These are phyloP conservation scores for Panicum hallii DNA, from an alignment of 202 grass and related monocot species.

Conservation along the genomic window DNA sequence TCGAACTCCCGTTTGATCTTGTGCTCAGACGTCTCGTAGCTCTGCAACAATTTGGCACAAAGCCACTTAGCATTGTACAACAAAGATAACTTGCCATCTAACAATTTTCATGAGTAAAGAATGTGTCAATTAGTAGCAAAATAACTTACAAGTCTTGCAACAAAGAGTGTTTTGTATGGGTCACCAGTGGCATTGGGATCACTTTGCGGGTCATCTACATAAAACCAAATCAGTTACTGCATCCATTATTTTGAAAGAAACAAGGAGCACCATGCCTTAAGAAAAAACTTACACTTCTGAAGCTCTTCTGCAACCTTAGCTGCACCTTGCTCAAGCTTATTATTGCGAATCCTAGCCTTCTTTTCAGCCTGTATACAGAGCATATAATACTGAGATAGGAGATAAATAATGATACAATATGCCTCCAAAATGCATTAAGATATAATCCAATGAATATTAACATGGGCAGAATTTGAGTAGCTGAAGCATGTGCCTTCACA, in stretches of 20 bases:
- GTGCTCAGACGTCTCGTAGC: constrained; percentile 73
- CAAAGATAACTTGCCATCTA: constrained; percentile 6
- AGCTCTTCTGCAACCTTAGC: constrained; percentile 73
- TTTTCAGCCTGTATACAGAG: constrained; percentile 65
- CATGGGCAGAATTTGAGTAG: not conserved
- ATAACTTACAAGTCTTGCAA: constrained; percentile 77
- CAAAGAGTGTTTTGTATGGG: constrained; percentile 91
- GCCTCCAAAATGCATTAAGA: not conserved
- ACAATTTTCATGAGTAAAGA: constrained; percentile 25
- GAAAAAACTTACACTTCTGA: constrained; percentile 68
- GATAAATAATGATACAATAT: not conserved
- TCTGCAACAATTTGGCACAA: constrained; percentile 48
- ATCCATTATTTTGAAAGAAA: constrained; percentile 9
- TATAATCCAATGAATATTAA: not conserved
- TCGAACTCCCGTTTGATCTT: constrained; percentile 86
- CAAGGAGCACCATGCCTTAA: not conserved
- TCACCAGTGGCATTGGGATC: constrained; percentile 84
- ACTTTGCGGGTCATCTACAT: constrained; percentile 62
- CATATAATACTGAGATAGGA: constrained; percentile 23
- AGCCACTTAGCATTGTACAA: constrained; percentile 25
- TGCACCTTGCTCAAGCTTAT: constrained; percentile 79
- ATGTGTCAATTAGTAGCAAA: not conserved
- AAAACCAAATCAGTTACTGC: constrained; percentile 24
- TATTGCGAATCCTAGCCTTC: constrained; percentile 70
- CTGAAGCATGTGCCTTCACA: not conserved